phyloP scores from a whole-genome alignment of 208 protist genomes.

The Trypanosomatidae sp. region DNA sequence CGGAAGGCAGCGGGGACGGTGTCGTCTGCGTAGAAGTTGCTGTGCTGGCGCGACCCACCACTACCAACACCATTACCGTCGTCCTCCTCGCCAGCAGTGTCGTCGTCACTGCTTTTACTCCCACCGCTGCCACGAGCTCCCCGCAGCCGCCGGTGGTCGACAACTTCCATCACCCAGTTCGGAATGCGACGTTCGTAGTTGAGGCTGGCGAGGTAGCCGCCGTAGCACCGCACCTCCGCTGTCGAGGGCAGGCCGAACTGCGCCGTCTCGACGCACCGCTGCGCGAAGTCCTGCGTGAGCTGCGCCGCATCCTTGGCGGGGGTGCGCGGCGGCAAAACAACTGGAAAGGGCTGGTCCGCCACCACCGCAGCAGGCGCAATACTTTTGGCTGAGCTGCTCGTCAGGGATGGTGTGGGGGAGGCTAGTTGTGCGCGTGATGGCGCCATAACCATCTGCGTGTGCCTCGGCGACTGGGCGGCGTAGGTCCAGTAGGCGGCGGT shows the following conservation, averaged over 20 bases:
- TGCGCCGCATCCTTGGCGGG: neutral
- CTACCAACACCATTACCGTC: neutral
- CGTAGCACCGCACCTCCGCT: conserved; percentile 64
- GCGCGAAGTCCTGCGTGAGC: conserved; percentile 20
- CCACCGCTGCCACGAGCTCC: neutral
- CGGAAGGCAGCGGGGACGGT: conserved; percentile 64
- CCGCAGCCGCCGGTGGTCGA: conserved; percentile 29
- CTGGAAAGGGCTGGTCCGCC: conserved; percentile 7
- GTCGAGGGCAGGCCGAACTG: conserved; percentile 49
- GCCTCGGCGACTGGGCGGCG: conserved; percentile 6
- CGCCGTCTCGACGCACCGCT: conserved; percentile 36
- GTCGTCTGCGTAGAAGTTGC: conserved; percentile 69
- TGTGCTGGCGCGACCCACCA: conserved; percentile 37
- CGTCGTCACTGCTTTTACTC: conserved; percentile 10
- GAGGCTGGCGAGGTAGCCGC: conserved; percentile 72
- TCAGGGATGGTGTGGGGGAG: neutral
- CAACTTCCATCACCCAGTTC: conserved; percentile 77
- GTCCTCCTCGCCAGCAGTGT: conserved; percentile 15
- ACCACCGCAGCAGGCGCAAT: neutral
- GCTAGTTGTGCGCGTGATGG: neutral
- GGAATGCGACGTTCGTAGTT: conserved; percentile 81
- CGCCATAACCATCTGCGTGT: conserved; percentile 17
- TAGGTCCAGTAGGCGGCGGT: conserved; percentile 18
- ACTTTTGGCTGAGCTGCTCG: neutral
- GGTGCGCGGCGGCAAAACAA: conserved; percentile 36